A percentile compares a stretch with the other conserved stretches of the same genome.
Evolutionary conservation across 495 filamentous ascomycete genomes (phyloP).

Genomic region (Trichoderma gamsii): DNA sequence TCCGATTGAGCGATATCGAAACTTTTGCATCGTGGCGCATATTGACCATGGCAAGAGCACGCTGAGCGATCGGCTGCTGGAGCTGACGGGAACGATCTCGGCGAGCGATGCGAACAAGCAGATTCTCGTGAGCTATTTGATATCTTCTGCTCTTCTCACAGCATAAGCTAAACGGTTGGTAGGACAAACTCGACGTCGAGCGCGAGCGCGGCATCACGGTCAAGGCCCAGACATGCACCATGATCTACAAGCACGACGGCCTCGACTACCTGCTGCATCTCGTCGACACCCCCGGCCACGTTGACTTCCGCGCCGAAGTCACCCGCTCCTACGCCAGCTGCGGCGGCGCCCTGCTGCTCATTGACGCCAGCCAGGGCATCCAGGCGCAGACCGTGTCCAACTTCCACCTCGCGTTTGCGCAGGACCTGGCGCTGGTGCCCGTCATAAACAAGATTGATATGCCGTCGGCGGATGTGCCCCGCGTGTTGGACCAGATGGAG

Average conservation of each 20-base stretch:
- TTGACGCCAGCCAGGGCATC: slow-evolving; percentile 89
- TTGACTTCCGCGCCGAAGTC: slow-evolving; percentile 95
- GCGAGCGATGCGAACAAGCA: slow-evolving; percentile 84
- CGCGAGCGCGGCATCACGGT: slow-evolving; percentile 94
- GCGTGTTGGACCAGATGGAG: slow-evolving; percentile 79
- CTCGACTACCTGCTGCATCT: slow-evolving; percentile 90
- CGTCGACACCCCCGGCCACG: slow-evolving; percentile 95
- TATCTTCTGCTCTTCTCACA: no score
- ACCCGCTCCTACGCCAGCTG: slow-evolving; percentile 91
- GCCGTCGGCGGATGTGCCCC: slow-evolving; percentile 73
- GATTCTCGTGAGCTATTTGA: slow-evolving; percentile 48
- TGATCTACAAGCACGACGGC: slow-evolving; percentile 79
- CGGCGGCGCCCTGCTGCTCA: slow-evolving; percentile 84
- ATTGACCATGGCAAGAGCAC: slow-evolving; percentile 99
- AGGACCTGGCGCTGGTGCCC: slow-evolving; percentile 78
- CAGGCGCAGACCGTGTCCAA: slow-evolving; percentile 96
- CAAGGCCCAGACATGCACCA: slow-evolving; percentile 96
- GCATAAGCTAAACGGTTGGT: background rate
- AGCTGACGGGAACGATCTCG: slow-evolving; percentile 86
- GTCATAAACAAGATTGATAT: slow-evolving; percentile 96
- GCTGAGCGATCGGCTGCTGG: slow-evolving; percentile 82
- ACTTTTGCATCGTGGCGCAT: slow-evolving; percentile 97
- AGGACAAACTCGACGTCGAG: slow-evolving; percentile 93
- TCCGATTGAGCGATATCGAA: slow-evolving; percentile 85
- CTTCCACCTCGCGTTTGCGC: slow-evolving; percentile 93